phyloP scores from a whole-genome alignment of 2,329 filamentous ascomycete species.

The Aureobasidium subglaciale region DNA sequence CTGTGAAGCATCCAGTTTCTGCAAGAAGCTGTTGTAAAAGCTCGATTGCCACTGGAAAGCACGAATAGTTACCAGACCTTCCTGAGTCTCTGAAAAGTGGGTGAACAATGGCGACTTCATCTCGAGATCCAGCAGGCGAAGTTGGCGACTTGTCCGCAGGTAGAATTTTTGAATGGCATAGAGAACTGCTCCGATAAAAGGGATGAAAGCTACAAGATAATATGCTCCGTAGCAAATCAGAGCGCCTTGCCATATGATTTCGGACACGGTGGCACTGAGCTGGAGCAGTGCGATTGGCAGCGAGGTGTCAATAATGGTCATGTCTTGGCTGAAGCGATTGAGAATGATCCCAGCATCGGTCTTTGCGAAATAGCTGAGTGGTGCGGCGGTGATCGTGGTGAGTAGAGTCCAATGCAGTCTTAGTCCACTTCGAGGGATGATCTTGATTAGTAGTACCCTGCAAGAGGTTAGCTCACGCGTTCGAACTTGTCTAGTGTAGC shows the following conservation, averaged over 20 bases:
- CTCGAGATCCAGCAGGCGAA: slow-evolving; percentile 49
- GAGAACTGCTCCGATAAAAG: neutral
- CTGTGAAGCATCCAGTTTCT: slow-evolving; percentile 35
- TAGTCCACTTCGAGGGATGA: neutral
- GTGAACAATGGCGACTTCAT: slow-evolving; percentile 44
- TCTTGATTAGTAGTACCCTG: neutral
- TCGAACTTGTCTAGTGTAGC: too few relatives aligned
- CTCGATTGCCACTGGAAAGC: slow-evolving; percentile 42
- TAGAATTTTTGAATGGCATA: slow-evolving; percentile 39
- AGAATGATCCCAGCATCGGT: neutral
- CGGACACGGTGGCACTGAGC: neutral
- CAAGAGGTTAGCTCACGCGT: neutral
- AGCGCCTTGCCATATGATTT: neutral
- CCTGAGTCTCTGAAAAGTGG: slow-evolving; percentile 45
- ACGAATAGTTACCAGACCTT: slow-evolving; percentile 44
- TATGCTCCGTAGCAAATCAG: neutral
- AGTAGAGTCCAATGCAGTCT: neutral
- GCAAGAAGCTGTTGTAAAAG: slow-evolving; percentile 36
- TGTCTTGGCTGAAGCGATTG: slow-evolving; percentile 37
- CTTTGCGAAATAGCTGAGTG: neutral
- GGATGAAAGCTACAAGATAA: neutral
- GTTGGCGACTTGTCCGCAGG: slow-evolving; percentile 41
- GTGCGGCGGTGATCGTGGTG: neutral
- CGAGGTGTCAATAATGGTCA: slow-evolving; percentile 36
- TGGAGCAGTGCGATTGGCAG: slow-evolving; percentile 18